Evolutionary conservation across 1,284 basidiomycete species (phyloP), one percentile per base, ranked within the genome.

Genomic region (Porodaedalea pini): DNA sequence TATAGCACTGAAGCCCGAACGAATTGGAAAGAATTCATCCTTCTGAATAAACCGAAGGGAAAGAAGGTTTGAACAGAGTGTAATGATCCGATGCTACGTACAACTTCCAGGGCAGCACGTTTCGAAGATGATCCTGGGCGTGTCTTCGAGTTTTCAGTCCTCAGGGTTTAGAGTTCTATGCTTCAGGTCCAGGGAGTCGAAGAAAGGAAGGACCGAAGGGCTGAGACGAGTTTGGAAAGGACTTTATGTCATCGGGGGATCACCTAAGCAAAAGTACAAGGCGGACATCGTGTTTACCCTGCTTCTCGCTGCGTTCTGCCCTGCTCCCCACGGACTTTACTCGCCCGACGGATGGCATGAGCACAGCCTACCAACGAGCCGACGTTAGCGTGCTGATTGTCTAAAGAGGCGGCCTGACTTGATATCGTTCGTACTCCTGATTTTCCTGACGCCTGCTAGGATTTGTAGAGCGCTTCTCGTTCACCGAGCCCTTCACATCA

Each of bases 51-150:
- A 49, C 21, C 23, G 40, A 47, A 19, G 17, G 19, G 25, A 44
- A 36, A 39, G 11, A 50, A 56, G 48, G 54, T 54, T 44, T 34
- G 45, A 43, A 32, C 19, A 40, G 50, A 41, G 51, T 48, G 54
- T 50, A 56, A 56, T 56, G 54, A 56, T 56, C 54, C 54, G 54
- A 56, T 37, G 44, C 37, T 29, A 32, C 21, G 47, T 43, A 39
- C 48, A 39, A 19, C 21, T 44, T 32, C 37, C 45, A 27, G 29
- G 45, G 41, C 32, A 40, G 25, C 40, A 44, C 51, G 51, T 41
- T 54, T 45, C 51, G 51, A 54, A 44, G 51, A 36, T 54, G 40
- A 54, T 44, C 34, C 40, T 25, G 51, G 29, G 41, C 15, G 27
- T 45, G 40, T 11, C 51, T 31, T 44, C 17, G 51, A 43, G 31